phyloP scores from a whole-genome alignment of 441 rosid species.

The Theobroma grandiflorum region DNA sequence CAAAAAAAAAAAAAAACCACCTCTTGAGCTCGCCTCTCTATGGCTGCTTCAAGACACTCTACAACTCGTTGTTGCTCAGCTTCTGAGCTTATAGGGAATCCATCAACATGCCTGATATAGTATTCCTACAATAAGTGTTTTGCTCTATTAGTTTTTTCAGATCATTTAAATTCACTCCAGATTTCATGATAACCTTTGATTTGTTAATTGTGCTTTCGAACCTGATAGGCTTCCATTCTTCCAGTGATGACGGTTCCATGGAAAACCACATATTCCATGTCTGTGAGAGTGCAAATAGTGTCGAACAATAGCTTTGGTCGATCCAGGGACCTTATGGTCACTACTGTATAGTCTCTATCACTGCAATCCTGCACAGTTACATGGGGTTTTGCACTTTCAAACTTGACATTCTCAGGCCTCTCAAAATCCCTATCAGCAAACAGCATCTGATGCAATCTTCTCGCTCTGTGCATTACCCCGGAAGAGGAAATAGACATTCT shows the following conservation, averaged over 20 bases:
- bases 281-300: slow-evolving; percentile 44
- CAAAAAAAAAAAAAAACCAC: slow-evolving; percentile 17
- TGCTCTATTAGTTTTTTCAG: not conserved
- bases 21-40: slow-evolving; percentile 50
- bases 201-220: not conserved
- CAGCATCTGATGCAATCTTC: slow-evolving; percentile 58
- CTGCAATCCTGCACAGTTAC: slow-evolving; percentile 44
- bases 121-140: slow-evolving; percentile 39
- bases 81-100: slow-evolving; percentile 50
- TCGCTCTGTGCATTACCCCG: slow-evolving; percentile 32
- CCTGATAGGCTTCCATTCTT: slow-evolving; percentile 47
- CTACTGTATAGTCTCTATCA: slow-evolving; percentile 43
- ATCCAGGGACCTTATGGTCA: slow-evolving; percentile 45
- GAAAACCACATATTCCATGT: slow-evolving; percentile 53
- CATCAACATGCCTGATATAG: slow-evolving; percentile 51
- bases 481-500: slow-evolving; percentile 35
- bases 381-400: slow-evolving; percentile 32
- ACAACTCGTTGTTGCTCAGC: slow-evolving; percentile 48
- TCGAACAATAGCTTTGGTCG: slow-evolving; percentile 47
- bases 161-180: not conserved
- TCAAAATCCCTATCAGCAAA: slow-evolving; percentile 53
- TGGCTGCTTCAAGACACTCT: slow-evolving; percentile 51
- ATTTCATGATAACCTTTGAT: not conserved
- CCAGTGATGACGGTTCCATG: slow-evolving; percentile 41
- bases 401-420: slow-evolving; percentile 23